Percentiles rank a stretch among this genome's conserved stretches.
Evolutionary conservation across 176 grass and related monocot species (phyloP).

Genomic region (Juncus effusus): DNA sequence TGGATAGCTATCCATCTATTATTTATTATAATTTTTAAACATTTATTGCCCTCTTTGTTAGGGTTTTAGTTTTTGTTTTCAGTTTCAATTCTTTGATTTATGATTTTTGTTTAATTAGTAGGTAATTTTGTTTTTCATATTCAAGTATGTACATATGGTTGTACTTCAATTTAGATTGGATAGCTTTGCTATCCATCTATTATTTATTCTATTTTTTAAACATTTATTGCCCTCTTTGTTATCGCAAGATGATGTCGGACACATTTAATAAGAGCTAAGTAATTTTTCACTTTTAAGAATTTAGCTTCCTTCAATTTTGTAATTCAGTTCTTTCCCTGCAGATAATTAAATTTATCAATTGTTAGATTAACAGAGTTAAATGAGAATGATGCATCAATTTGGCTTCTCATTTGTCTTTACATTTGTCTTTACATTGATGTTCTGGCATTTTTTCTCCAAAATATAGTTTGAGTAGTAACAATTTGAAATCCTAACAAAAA

Average conservation of each 20-base stretch:
- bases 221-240: constrained; percentile 58
- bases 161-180: constrained; percentile 28
- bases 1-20: too few species aligned
- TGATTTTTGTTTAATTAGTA: constrained; percentile 33
- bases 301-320: constrained; percentile 3
- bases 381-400: too few species aligned
- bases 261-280: not conserved
- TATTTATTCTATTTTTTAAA: constrained; percentile 36
- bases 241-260: constrained; percentile 76
- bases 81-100: constrained; percentile 29
- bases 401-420: too few species aligned
- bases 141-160: constrained; percentile 59
- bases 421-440: too few species aligned
- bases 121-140: constrained; percentile 41
- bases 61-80: not conserved
- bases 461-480: too few species aligned
- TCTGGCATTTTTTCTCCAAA: too few species aligned
- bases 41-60: too few species aligned
- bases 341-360: too few species aligned
- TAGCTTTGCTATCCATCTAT: constrained; percentile 53
- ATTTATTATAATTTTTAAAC: too few species aligned
- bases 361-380: too few species aligned
- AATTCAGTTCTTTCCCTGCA: too few species aligned
- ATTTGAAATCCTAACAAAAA: too few species aligned
- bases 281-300: constrained; percentile 17